Evolutionary conservation across 345 rosid genomes (phyloP).

Genomic region (Citropsis articulata): DNA sequence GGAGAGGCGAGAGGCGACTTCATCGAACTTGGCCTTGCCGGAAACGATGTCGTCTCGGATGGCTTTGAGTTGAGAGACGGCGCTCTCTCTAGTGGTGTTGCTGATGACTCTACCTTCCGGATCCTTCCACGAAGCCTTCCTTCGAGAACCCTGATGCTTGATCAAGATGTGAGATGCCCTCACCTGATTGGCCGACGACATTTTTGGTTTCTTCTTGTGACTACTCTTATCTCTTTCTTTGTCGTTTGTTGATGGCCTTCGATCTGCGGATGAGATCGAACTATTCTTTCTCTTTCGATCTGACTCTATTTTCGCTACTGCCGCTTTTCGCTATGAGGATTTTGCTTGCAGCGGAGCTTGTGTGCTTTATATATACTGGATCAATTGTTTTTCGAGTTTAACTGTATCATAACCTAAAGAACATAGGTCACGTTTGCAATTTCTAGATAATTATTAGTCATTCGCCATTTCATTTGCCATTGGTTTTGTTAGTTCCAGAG

Average conservation of each 20-base stretch:
- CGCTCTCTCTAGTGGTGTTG: slow-evolving; percentile 64
- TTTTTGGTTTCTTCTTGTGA: slow-evolving; percentile 39
- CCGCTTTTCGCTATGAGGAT: background rate
- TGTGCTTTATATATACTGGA: background rate
- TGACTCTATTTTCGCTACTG: slow-evolving; percentile 47
- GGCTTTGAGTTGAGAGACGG: slow-evolving; percentile 68
- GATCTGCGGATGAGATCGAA: slow-evolving; percentile 43
- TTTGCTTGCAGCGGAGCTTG: no score
- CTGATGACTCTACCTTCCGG: slow-evolving; percentile 80
- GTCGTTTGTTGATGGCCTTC: slow-evolving; percentile 14
- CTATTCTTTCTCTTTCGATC: slow-evolving; percentile 57
- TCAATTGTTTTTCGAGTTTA: background rate
- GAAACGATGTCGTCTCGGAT: slow-evolving; percentile 73
- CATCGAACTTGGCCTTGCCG: slow-evolving; percentile 76
- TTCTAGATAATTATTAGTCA: background rate
- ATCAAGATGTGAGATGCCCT: slow-evolving; percentile 89
- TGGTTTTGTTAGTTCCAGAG: background rate
- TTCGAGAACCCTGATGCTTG: slow-evolving; percentile 90
- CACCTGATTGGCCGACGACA: slow-evolving; percentile 47
- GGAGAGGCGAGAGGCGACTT: slow-evolving; percentile 70
- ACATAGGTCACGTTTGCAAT: background rate
- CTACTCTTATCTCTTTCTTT: slow-evolving; percentile 22
- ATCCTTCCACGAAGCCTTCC: slow-evolving; percentile 97
- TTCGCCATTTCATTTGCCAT: background rate
- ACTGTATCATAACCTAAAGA: background rate